These are phyloP conservation scores for Juglanconis oblonga DNA, from an alignment of 2,329 filamentous ascomycete species.

Conservation along the genomic window DNA sequence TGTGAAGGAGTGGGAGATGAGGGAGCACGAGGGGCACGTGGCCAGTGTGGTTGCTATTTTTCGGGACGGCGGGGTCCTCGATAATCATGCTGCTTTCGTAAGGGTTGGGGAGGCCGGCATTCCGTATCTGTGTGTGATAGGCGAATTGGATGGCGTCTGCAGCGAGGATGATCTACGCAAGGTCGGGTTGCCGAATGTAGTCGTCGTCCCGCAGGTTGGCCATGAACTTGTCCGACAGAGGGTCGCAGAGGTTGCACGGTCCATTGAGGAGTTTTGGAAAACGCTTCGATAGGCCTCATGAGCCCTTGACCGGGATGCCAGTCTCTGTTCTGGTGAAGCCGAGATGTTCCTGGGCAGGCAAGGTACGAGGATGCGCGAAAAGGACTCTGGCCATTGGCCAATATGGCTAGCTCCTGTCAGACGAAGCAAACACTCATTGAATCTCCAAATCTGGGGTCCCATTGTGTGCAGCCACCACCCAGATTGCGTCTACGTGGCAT, in stretches of 20 bases:
- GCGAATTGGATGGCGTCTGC: constrained; percentile 8
- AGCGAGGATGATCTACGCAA: neutral
- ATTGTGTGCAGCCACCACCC: no score
- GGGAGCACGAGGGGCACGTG: constrained; percentile 41
- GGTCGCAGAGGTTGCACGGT: neutral
- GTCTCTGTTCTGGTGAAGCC: neutral
- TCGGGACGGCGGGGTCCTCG: constrained; percentile 42
- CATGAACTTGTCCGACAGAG: constrained; percentile 7
- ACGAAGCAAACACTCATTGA: no score
- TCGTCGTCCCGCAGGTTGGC: constrained; percentile 1
- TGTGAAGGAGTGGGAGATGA: constrained; percentile 45
- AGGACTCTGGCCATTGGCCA: no score
- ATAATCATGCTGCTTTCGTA: constrained; percentile 25
- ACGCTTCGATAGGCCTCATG: neutral
- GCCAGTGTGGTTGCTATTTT: constrained; percentile 44
- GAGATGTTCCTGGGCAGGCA: no score
- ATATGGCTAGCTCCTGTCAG: no score
- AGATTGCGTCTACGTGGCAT: no score
- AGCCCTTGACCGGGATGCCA: neutral
- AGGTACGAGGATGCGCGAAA: no score
- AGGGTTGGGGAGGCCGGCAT: constrained; percentile 13
- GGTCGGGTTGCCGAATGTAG: constrained; percentile 2
- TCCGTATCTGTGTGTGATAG: neutral
- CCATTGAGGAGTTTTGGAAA: constrained; percentile 10
- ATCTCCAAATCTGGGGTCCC: no score